phyloP scores from a whole-genome alignment of 2,329 filamentous ascomycete genomes.

The Zelopaecilomyces penicillatus region DNA sequence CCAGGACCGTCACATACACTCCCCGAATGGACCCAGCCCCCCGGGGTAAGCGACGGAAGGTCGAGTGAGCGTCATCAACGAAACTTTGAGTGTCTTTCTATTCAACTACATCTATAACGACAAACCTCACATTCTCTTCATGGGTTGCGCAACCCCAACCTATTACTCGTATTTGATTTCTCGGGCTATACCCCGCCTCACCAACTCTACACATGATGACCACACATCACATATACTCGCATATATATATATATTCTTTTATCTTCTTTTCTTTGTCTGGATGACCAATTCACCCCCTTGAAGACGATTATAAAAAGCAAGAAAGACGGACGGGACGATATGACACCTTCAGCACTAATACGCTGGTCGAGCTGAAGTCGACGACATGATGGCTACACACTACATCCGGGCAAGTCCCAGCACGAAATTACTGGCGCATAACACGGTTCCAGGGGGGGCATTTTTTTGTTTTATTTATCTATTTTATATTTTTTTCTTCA shows the following conservation, averaged over 20 bases:
- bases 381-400: slow-evolving; percentile 9
- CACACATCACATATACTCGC: no score
- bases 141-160: no score
- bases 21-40: slow-evolving; percentile 79
- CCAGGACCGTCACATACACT: slow-evolving; percentile 88
- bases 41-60: slow-evolving; percentile 84
- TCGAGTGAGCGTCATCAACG: slow-evolving; percentile 28
- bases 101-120: no score
- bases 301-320: slow-evolving; percentile 6
- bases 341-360: slow-evolving; percentile 11
- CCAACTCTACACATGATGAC: no score
- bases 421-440: slow-evolving; percentile 10
- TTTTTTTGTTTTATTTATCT: slow-evolving; percentile 4
- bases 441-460: slow-evolving; percentile 6
- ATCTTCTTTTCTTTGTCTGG: slow-evolving; percentile 8
- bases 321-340: slow-evolving; percentile 2
- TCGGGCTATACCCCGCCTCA: no score
- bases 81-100: slow-evolving; percentile 1
- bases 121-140: no score
- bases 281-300: slow-evolving; percentile 4
- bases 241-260: no score
- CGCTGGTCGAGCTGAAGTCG: slow-evolving; percentile 11
- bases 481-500: slow-evolving; percentile 1
- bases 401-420: slow-evolving; percentile 7
- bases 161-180: no score